Evolutionary conservation across 192 early-diverging fungal species (phyloP).

Genomic region (Backusella parvicylindrica): DNA sequence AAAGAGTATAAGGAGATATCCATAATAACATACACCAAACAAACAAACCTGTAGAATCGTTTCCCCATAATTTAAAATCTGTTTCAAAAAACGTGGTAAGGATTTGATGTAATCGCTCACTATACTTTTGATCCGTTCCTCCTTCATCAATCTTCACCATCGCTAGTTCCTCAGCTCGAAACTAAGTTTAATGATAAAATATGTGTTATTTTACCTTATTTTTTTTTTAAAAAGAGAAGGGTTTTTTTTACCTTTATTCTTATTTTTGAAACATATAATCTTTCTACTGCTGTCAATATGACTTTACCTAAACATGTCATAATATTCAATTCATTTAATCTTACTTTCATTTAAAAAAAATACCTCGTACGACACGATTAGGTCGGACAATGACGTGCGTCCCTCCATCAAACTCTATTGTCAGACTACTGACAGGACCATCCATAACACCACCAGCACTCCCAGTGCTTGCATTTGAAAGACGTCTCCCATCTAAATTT

Average conservation of each 20-base stretch:
- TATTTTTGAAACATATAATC: constrained; percentile 32
- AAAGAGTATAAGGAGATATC: background rate
- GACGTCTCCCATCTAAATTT: background rate
- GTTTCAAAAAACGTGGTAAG: constrained; percentile 34
- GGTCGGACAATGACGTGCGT: constrained; percentile 38
- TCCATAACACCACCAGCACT: background rate
- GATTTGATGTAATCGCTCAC: constrained; percentile 26
- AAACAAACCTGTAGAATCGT: constrained; percentile 22
- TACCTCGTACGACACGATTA: constrained; percentile 36
- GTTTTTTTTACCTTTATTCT: constrained; percentile 26
- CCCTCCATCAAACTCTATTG: constrained; percentile 37
- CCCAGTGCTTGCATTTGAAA: background rate
- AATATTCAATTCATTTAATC: background rate
- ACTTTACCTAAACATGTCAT: constrained; percentile 22
- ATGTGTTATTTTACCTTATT: background rate
- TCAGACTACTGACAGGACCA: background rate
- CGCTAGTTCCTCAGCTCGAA: constrained; percentile 34
- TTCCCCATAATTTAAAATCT: constrained; percentile 33
- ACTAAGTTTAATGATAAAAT: constrained; percentile 21
- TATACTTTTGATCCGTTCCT: constrained; percentile 9
- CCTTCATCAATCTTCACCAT: constrained; percentile 30
- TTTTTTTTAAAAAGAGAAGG: background rate
- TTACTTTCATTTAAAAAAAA: too few relatives aligned
- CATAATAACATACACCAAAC: background rate
- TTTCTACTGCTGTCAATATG: constrained; percentile 21